A percentile compares a stretch with the other conserved stretches of the same genome.
phyloP scores from a whole-genome alignment of 306 rosid species.

The Gastrolobium bilobum region DNA sequence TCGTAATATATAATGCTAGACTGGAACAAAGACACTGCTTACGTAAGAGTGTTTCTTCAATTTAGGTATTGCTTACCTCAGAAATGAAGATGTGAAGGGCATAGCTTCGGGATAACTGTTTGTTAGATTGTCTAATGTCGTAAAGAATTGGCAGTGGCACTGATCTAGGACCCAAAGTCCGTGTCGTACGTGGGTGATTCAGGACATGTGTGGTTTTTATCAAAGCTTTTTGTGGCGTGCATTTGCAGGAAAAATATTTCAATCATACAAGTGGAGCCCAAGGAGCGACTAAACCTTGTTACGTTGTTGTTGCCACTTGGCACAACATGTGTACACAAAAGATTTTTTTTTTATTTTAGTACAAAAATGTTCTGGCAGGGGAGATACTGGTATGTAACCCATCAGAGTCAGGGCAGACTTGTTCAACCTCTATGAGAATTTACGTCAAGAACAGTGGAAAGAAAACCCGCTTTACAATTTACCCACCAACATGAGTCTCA shows the following conservation, averaged over 20 bases:
- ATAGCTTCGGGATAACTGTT: not conserved
- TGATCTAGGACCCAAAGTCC: not conserved
- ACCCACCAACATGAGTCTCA: too few species aligned
- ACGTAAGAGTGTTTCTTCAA: not conserved
- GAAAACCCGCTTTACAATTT: too few species aligned
- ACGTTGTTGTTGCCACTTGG: slow-evolving; percentile 2
- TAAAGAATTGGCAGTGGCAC: not conserved
- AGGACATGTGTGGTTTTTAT: slow-evolving; percentile 11
- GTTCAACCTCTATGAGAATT: too few species aligned
- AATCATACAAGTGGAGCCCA: slow-evolving; percentile 41
- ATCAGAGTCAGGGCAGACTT: too few species aligned
- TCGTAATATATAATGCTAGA: not conserved
- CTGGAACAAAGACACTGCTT: not conserved
- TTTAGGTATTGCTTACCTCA: slow-evolving; percentile 5
- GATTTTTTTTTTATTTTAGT: too few species aligned
- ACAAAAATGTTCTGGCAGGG: too few species aligned
- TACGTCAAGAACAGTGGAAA: too few species aligned
- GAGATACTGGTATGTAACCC: too few species aligned
- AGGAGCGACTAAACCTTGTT: not conserved
- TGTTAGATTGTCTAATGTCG: not conserved
- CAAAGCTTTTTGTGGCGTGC: slow-evolving; percentile 45
- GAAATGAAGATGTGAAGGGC: not conserved
- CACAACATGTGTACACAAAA: slow-evolving; percentile 37
- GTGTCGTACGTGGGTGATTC: slow-evolving; percentile 3
- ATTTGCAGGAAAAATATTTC: slow-evolving; percentile 37